These are phyloP conservation scores for Phenoliferia sp. DNA, from an alignment of 1,284 basidiomycete genomes.

Conservation along the genomic window DNA sequence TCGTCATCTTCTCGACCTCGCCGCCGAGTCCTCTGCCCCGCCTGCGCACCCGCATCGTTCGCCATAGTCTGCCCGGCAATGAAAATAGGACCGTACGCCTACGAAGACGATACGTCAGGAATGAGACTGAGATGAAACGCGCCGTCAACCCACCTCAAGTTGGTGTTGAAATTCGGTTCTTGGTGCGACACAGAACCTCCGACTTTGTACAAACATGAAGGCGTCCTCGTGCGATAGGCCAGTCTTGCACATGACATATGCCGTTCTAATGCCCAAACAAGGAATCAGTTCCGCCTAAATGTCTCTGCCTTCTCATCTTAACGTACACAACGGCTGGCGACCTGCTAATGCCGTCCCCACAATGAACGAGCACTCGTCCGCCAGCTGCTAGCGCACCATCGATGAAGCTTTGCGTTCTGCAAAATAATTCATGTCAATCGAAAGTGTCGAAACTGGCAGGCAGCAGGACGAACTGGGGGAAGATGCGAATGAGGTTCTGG, in stretches of 20 bases:
- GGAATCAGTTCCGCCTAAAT: no score
- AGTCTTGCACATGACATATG: slow-evolving; percentile 38
- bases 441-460: neutral
- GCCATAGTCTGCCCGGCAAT: slow-evolving; percentile 21
- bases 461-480: slow-evolving; percentile 27
- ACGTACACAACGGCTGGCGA: slow-evolving; percentile 38
- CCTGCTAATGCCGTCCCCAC: slow-evolving; percentile 38
- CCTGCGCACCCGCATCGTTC: slow-evolving; percentile 12
- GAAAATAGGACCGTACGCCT: slow-evolving; percentile 30
- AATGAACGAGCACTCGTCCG: slow-evolving; percentile 35
- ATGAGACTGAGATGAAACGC: no score
- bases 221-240: slow-evolving; percentile 33
- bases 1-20: slow-evolving; percentile 24
- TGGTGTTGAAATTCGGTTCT: slow-evolving; percentile 37
- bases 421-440: neutral
- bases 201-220: slow-evolving; percentile 35
- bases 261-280: no score
- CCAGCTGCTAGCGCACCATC: slow-evolving; percentile 23
- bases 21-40: slow-evolving; percentile 13
- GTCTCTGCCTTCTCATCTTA: no score
- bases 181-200: slow-evolving; percentile 39
- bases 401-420: slow-evolving; percentile 32
- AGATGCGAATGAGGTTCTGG: slow-evolving; percentile 37
- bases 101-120: neutral
- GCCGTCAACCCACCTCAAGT: slow-evolving; percentile 28